Evolutionary conservation across 2,329 filamentous ascomycete genomes (phyloP).

Genomic region (Cercospora sp.): DNA sequence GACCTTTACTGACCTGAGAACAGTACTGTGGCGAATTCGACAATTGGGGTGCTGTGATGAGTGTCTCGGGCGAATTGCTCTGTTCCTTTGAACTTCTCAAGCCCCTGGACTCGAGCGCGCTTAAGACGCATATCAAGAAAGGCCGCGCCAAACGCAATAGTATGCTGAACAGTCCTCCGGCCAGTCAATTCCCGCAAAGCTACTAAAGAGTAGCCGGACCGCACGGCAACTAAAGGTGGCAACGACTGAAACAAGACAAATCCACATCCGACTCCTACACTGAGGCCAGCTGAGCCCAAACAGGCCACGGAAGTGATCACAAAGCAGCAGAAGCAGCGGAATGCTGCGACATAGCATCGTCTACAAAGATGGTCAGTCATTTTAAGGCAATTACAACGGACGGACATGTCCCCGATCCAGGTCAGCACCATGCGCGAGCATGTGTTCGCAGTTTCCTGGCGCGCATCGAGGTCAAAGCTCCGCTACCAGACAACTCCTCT

Average conservation of each 20-base stretch:
- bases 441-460: neutral
- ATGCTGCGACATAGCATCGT: neutral
- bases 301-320: neutral
- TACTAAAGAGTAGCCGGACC: conserved; percentile 41
- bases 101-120: conserved; percentile 88
- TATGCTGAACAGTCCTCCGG: conserved; percentile 86
- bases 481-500: neutral
- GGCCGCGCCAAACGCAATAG: conserved; percentile 90
- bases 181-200: conserved; percentile 54
- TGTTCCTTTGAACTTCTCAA: conserved; percentile 98
- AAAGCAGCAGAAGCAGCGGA: neutral
- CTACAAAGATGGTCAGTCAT: neutral
- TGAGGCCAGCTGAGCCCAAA: neutral
- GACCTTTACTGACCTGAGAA: conserved; percentile 1
- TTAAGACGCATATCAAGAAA: conserved; percentile 99
- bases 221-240: neutral
- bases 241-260: neutral
- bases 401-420: neutral
- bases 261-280: neutral
- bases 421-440: neutral
- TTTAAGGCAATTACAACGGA: neutral
- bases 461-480: neutral
- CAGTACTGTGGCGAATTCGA: conserved; percentile 91
- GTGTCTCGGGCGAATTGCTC: conserved; percentile 85
- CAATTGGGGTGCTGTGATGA: conserved; percentile 99